Evolutionary conservation across 352 stramenopile genomes (phyloP).

Genomic region (Phytophthora vignae): DNA sequence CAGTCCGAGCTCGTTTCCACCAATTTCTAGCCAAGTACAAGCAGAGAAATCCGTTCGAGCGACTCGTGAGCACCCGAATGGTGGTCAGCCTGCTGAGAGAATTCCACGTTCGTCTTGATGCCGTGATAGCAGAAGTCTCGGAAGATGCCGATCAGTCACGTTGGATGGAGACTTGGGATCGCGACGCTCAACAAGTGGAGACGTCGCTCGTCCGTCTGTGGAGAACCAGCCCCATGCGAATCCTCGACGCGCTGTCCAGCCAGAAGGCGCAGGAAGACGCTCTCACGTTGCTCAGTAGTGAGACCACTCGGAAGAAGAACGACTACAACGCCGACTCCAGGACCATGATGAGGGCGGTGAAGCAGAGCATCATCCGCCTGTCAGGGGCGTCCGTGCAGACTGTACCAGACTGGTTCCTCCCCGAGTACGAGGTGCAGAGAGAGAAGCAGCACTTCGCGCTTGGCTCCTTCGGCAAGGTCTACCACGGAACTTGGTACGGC

Average conservation of each 20-base stretch:
- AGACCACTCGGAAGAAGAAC: neutral
- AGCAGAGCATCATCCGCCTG: neutral
- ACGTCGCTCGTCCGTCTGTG: neutral
- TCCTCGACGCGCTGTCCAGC: neutral
- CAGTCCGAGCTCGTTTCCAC: neutral
- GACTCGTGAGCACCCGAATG: conserved; percentile 4
- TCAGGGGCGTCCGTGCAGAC: conserved; percentile 1
- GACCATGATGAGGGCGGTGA: neutral
- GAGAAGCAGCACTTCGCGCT: conserved; percentile 12
- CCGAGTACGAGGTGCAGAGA: conserved; percentile 16
- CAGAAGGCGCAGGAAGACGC: conserved; percentile 2
- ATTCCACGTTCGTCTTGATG: neutral
- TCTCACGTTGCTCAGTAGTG: neutral
- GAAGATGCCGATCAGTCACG: neutral
- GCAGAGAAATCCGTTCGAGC: conserved; percentile 4
- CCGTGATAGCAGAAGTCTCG: neutral
- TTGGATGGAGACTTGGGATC: conserved; percentile 7
- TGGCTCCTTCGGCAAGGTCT: conserved; percentile 27
- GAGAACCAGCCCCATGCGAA: conserved; percentile 1
- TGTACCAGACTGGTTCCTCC: conserved; percentile 25
- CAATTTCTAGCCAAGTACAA: conserved; percentile 2
- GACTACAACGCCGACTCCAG: neutral
- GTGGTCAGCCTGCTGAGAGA: neutral
- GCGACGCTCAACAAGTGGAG: neutral
- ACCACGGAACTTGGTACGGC: conserved; percentile 24